Base-by-base conservation (phyloP, 1,139 yeast species). In the Sugiyamaella paludigena region DNA sequence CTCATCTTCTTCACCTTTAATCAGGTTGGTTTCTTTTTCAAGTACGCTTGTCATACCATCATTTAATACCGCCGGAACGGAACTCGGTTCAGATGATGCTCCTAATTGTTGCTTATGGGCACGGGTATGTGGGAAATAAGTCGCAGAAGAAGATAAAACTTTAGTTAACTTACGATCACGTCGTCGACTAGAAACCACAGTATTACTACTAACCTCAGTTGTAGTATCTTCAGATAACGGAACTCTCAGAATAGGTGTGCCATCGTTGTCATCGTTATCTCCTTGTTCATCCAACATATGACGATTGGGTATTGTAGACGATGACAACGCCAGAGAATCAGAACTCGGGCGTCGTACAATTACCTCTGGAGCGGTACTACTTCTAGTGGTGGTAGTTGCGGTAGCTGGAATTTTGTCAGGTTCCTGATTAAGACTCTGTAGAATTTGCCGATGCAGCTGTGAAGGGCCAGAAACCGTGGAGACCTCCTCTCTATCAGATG, bases 121-220 rank as follows among this genome's bases (percentile, higher is more conserved):
- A 8, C 48, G 41, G 6, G 49, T 49, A 42, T 49, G 52, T 11
- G 52, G 52, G 36, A 45, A 45, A 30, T 49, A 49, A 6, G 52
- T 49, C 2, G 52, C 52, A 7, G 52, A 49, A 9, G 49, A 45
- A 10, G 52, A 39, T n/a, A 49, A 28, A 7, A 49, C 40, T 33
- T 49, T 49, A 8, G 47, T 36, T 7, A 30, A 19, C 24, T 45
- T 40, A n/a, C 41, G 26, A 12, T 39, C 44, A n/a, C 40, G 28
- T 9, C 6, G 38, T 11, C 12, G 29, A 11, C 28, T 24, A n/a
- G 30, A 16, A 37, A 30, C 28, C 28, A 37, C 12, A 4, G 28
- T 30, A n/a, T 26, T 29, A 27, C 30, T 38, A 28, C 37, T 44
- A 26, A 38, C 34, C 28, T 37, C 43, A 9, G 45, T 36, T n/a